phyloP scores from a whole-genome alignment of 176 grass and related monocot species.

The Saccharum officinarum region DNA sequence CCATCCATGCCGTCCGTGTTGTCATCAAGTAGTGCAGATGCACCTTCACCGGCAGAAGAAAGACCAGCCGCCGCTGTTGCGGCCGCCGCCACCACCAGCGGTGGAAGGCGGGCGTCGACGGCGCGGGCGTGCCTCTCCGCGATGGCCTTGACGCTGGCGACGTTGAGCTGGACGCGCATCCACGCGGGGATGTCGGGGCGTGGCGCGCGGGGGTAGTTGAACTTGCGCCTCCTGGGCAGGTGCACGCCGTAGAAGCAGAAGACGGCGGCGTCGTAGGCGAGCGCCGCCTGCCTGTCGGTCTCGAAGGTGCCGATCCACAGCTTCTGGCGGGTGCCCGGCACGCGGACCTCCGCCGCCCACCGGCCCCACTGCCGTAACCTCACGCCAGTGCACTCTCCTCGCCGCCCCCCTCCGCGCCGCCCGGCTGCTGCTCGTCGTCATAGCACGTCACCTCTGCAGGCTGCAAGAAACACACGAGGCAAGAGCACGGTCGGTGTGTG shows the following conservation, averaged over 20 bases:
- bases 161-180: neutral
- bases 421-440: neutral
- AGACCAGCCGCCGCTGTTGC: neutral
- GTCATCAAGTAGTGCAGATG: neutral
- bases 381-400: constrained; percentile 3
- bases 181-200: constrained; percentile 10
- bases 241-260: constrained; percentile 32
- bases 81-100: neutral
- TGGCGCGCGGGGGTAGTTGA: constrained; percentile 25
- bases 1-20: neutral
- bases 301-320: constrained; percentile 44
- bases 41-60: neutral
- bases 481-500: no score
- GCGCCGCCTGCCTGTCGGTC: constrained; percentile 6
- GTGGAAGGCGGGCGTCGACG: neutral
- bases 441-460: neutral
- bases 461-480: no score
- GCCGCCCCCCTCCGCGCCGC: neutral
- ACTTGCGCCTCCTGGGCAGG: neutral
- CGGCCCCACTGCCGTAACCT: neutral
- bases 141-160: constrained; percentile 31
- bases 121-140: constrained; percentile 15
- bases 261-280: constrained; percentile 37
- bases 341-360: constrained; percentile 41
- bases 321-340: neutral